Evolutionary conservation across 768 basidiomycete genomes (phyloP).

Genomic region (Chiua virens): DNA sequence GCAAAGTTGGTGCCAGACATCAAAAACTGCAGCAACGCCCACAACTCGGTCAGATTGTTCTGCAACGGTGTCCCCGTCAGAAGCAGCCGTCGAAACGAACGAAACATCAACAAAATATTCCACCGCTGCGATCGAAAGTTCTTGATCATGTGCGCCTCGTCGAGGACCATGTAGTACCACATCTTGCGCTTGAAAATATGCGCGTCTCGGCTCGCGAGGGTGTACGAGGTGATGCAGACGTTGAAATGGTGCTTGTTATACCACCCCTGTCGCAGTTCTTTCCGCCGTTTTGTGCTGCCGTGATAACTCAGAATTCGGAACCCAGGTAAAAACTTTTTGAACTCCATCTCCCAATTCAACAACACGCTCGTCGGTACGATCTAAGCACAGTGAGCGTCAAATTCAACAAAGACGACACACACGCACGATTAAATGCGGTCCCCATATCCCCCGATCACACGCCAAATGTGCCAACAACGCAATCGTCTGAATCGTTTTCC

Average conservation of each 20-base stretch:
- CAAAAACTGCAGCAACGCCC: constrained; percentile 93
- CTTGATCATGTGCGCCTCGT: constrained; percentile 98
- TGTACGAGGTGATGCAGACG: constrained; percentile 93
- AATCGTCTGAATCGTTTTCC: constrained; percentile 97
- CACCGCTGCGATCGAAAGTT: constrained; percentile 94
- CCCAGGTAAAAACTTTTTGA: constrained; percentile 91
- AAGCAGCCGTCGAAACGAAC: constrained; percentile 81
- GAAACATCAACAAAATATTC: constrained; percentile 88
- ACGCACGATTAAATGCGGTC: constrained; percentile 83
- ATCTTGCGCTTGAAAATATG: constrained; percentile 89
- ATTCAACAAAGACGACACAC: neutral
- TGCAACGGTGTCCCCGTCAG: constrained; percentile 96
- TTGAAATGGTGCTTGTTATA: constrained; percentile 87
- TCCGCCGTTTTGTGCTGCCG: constrained; percentile 84
- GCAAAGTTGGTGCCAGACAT: constrained; percentile 90
- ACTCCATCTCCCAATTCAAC: constrained; percentile 96
- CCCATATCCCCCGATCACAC: constrained; percentile 88
- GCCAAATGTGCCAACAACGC: constrained; percentile 90
- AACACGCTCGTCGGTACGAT: constrained; percentile 92
- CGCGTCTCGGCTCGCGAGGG: constrained; percentile 87
- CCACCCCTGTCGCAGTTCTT: constrained; percentile 90
- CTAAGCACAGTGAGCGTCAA: constrained; percentile 27
- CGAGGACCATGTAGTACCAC: constrained; percentile 96
- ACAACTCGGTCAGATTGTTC: constrained; percentile 94
- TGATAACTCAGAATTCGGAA: constrained; percentile 89